Evolutionary conservation across 2,329 filamentous ascomycete species (phyloP), one percentile per base, ranked within the genome.

Genomic region (Penicillium sp.): DNA sequence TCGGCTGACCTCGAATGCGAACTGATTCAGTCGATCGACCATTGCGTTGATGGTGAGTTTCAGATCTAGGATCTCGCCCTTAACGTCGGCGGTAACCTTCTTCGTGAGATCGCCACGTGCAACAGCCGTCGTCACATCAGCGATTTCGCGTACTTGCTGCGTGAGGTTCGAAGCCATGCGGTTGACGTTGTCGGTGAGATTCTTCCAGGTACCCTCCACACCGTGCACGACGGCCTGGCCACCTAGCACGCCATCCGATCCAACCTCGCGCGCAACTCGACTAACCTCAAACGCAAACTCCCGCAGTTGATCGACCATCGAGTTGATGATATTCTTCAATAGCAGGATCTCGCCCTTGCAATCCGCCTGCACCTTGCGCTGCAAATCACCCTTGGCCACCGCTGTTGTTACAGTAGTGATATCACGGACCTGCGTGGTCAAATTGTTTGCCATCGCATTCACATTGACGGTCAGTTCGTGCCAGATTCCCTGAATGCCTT

Each of bases 161-260:
- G 91, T 96, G 58, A 96, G 75, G 70, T 96, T 96, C 79, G 91
- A 92, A 64, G 91, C 91, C 91, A 96, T 96, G 61, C 89, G 86
- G 72, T 96, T 96, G 70, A 96, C 91, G 52, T 89, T 90, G 64
- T 90, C 86, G 4, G 91, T 96, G 52, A 96, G 77, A 65, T 95
- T 89, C 65, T 89, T 88, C 91, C 91, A 96, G 41, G 92, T 95
- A 54, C 91, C 91, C 70, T 95, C 87, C 14, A 96, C 91, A 64
- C 95, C 90, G 65, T 95, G 90, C 1, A 96, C 88, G 18, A 89
- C 91, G 34, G 91, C 91, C 69, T 96, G 91, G 6, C 91, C 91
- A 65, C 91, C 91, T 11, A 96, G 79, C 54, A 89, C 83, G 55
- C 91, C 91, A 69, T 96, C 91, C 1, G 91, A 96, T 50, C 91